Conservation (phyloP, 768 basidiomycete genomes). For the Panaeolus papilionaceus region DNA sequence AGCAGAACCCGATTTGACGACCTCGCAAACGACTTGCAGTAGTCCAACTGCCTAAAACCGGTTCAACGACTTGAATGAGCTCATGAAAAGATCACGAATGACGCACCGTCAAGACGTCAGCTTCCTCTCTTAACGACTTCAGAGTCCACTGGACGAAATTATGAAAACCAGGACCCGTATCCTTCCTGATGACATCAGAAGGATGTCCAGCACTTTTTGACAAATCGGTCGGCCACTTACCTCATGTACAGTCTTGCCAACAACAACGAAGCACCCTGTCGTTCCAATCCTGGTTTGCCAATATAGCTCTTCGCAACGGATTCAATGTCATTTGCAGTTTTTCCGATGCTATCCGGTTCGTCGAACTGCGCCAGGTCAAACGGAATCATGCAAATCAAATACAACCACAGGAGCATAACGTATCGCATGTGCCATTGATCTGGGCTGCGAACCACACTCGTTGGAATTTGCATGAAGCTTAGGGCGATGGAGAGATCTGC, state of each 20-base stretch:
- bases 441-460: slow-evolving; percentile 46
- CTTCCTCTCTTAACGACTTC: slow-evolving; percentile 37
- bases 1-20: slow-evolving; percentile 66
- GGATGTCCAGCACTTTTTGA: slow-evolving; percentile 11
- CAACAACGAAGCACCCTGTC: slow-evolving; percentile 83
- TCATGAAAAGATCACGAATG: background rate
- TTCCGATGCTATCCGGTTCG: slow-evolving; percentile 53
- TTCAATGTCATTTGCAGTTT: slow-evolving; percentile 66
- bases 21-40: slow-evolving; percentile 73
- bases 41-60: slow-evolving; percentile 65
- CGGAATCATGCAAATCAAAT: slow-evolving; percentile 91
- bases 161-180: slow-evolving; percentile 55
- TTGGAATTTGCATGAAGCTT: slow-evolving; percentile 59
- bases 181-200: slow-evolving; percentile 51
- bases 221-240: slow-evolving; percentile 42
- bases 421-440: slow-evolving; percentile 85
- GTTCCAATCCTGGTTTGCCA: slow-evolving; percentile 77
- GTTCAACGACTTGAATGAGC: slow-evolving; percentile 12
- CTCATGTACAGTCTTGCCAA: slow-evolving; percentile 84
- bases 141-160: slow-evolving; percentile 58
- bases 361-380: slow-evolving; percentile 92
- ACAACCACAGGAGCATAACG: slow-evolving; percentile 89
- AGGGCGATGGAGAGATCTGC: slow-evolving; percentile 80
- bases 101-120: slow-evolving; percentile 58
- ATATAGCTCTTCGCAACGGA: slow-evolving; percentile 62